Conservation (phyloP, 352 stramenopile genomes). For the Globisporangium paroecandrum region DNA sequence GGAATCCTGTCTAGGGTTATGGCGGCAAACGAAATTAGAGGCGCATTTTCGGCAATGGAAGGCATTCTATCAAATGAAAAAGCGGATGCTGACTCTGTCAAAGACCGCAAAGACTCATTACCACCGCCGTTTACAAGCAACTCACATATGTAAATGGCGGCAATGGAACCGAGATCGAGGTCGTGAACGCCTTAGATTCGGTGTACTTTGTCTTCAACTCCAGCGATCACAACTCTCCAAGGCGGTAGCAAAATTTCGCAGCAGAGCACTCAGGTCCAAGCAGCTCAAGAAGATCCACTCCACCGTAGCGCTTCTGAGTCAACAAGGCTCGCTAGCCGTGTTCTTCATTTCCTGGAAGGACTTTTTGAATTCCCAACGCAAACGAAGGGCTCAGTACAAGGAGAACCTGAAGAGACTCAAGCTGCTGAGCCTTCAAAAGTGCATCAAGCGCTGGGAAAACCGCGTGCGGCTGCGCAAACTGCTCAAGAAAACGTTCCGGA, state of each 20-base stretch:
- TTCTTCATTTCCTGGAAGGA: constrained; percentile 12
- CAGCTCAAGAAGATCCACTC: constrained; percentile 4
- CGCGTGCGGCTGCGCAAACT: constrained; percentile 21
- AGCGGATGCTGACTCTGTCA: background rate
- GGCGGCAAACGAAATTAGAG: constrained; percentile 20
- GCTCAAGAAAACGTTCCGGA: constrained; percentile 19
- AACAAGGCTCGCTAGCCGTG: background rate
- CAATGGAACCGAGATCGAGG: constrained; percentile 5
- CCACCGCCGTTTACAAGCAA: background rate
- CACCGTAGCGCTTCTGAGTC: constrained; percentile 1
- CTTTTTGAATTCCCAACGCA: background rate
- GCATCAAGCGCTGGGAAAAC: constrained; percentile 25
- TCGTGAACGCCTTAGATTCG: background rate
- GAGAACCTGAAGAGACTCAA: background rate
- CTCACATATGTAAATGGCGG: background rate
- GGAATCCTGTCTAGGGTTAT: constrained; percentile 10
- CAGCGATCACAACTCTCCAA: background rate
- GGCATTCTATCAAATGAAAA: background rate
- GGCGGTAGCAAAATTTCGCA: background rate
- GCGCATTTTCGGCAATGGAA: constrained; percentile 18
- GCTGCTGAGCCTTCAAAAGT: constrained; percentile 18
- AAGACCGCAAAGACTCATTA: background rate
- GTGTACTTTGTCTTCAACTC: background rate
- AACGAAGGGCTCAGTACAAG: background rate
- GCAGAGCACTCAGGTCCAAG: background rate